Percentiles rank a stretch among this genome's conserved stretches.
These are phyloP conservation scores for Ogataea methanolica DNA, from an alignment of 805 yeast genomes.

Conservation along the genomic window DNA sequence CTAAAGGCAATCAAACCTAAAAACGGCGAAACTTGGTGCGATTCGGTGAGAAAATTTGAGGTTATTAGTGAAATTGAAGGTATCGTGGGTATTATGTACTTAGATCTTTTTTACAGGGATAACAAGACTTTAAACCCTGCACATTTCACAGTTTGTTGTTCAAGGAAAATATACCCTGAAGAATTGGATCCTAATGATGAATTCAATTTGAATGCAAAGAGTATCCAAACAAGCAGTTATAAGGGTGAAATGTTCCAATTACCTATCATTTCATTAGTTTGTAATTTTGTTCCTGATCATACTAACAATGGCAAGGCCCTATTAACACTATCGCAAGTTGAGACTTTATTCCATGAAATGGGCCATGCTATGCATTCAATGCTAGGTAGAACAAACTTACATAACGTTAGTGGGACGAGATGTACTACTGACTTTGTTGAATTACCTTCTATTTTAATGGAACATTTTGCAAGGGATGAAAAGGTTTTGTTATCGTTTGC, in stretches of 20 bases:
- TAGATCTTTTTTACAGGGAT: constrained; percentile 78
- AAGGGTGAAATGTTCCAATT: constrained; percentile 61
- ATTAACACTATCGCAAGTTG: constrained; percentile 73
- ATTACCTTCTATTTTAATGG: constrained; percentile 95
- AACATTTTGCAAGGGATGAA: constrained; percentile 79
- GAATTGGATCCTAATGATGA: constrained; percentile 39
- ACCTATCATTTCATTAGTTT: constrained; percentile 85
- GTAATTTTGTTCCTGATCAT: constrained; percentile 60
- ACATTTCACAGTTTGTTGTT: constrained; percentile 92
- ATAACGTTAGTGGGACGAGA: constrained; percentile 91
- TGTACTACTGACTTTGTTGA: constrained; percentile 97
- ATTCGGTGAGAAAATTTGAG: constrained; percentile 76
- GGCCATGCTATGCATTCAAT: constrained; percentile 98
- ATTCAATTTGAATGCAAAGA: constrained; percentile 29
- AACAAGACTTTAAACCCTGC: constrained; percentile 84
- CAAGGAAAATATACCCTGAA: constrained; percentile 66
- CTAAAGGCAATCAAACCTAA: constrained; percentile 60
- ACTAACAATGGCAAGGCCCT: constrained; percentile 42
- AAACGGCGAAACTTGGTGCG: constrained; percentile 83
- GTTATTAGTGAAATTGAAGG: constrained; percentile 64
- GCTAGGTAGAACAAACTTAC: constrained; percentile 87
- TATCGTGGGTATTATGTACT: constrained; percentile 74
- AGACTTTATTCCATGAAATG: constrained; percentile 96
- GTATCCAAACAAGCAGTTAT: constrained; percentile 30
- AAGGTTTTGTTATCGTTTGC: constrained; percentile 73